Conservation (phyloP, 2,329 filamentous ascomycete species). For the Tolypocladium tropicale region DNA sequence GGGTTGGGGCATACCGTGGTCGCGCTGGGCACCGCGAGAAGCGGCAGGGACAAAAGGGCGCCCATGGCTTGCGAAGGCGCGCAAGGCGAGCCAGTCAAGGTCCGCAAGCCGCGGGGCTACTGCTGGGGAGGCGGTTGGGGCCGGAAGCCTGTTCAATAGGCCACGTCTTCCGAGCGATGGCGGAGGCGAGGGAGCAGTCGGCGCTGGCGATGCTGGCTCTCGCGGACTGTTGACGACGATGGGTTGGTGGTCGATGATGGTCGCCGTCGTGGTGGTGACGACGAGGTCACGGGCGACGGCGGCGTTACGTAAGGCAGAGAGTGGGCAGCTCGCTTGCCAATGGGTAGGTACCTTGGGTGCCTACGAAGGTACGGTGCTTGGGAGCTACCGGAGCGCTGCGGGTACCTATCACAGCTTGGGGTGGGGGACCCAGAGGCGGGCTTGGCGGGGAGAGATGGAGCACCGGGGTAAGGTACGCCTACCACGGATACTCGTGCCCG, state of each 20-base stretch:
- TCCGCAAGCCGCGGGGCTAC: neutral
- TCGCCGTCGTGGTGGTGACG: neutral
- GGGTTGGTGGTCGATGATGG: neutral
- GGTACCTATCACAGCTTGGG: too few relatives aligned
- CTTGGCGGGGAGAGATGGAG: too few relatives aligned
- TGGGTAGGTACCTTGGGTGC: too few relatives aligned
- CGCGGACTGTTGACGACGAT: neutral
- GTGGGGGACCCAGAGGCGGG: too few relatives aligned
- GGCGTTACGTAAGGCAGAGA: neutral
- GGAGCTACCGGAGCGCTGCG: too few relatives aligned
- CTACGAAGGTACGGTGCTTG: too few relatives aligned
- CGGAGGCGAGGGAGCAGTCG: neutral
- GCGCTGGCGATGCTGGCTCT: neutral
- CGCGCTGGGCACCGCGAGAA: constrained; percentile 78
- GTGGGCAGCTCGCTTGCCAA: too few relatives aligned
- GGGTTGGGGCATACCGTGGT: constrained; percentile 57
- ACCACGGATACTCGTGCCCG: too few relatives aligned
- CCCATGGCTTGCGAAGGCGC: constrained; percentile 53
- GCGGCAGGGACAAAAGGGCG: constrained; percentile 77
- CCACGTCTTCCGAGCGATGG: neutral
- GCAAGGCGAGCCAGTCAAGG: neutral
- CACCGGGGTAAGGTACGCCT: too few relatives aligned
- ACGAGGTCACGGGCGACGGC: neutral
- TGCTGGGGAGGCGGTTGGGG: neutral
- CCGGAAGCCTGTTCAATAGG: neutral